A percentile compares a stretch with the other conserved stretches of the same genome.
Conservation (phyloP, 495 filamentous ascomycete species). For the Saxispiralis lemnorum region DNA sequence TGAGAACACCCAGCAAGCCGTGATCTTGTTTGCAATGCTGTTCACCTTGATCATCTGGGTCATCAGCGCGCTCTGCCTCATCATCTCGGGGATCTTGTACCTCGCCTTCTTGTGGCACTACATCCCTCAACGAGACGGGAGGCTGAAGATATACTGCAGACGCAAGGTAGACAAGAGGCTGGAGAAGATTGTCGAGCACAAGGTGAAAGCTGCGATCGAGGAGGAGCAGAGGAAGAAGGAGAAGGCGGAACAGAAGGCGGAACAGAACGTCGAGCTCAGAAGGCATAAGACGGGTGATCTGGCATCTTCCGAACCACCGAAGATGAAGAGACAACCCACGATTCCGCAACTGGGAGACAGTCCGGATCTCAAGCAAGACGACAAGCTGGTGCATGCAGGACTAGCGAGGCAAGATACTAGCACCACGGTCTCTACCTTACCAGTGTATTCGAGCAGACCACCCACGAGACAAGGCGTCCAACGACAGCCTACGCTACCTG, state of each 20-base stretch:
- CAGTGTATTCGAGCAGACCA: constrained; percentile 40
- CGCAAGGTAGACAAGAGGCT: constrained; percentile 73
- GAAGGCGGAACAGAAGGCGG: constrained; percentile 36
- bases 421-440: constrained; percentile 49
- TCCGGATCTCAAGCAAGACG: constrained; percentile 17
- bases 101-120: constrained; percentile 77
- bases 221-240: constrained; percentile 47
- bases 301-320: constrained; percentile 12
- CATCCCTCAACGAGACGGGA: constrained; percentile 62
- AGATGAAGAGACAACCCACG: constrained; percentile 11
- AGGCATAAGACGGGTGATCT: constrained; percentile 14
- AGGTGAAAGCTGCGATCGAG: constrained; percentile 69
- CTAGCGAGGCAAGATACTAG: constrained; percentile 35
- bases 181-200: constrained; percentile 58
- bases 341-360: constrained; percentile 12
- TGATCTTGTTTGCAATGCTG: constrained; percentile 73
- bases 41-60: constrained; percentile 87
- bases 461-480: constrained; percentile 28
- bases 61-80: constrained; percentile 55
- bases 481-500: constrained; percentile 29
- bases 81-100: constrained; percentile 58
- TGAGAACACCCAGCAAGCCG: constrained; percentile 49
- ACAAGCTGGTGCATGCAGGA: constrained; percentile 38
- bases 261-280: constrained; percentile 29
- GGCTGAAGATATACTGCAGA: constrained; percentile 66